Evolutionary conservation across 441 rosid species (phyloP).

Genomic region (Breynia disticha): DNA sequence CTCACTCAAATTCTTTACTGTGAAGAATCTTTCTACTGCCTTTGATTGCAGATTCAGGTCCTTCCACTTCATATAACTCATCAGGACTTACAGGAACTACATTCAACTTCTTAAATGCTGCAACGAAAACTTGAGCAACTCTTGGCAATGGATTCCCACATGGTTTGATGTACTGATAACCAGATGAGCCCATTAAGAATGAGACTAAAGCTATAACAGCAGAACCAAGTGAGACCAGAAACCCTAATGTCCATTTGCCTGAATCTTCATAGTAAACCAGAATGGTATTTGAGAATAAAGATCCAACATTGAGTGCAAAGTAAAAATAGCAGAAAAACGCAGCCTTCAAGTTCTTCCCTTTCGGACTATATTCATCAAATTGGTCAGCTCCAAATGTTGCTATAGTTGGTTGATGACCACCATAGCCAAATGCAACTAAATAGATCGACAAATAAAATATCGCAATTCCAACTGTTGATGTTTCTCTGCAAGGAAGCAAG

Average conservation of each 20-base stretch:
- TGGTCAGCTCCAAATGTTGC: slow-evolving; percentile 94
- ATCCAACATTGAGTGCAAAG: slow-evolving; percentile 74
- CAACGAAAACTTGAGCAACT: slow-evolving; percentile 69
- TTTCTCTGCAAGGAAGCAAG: slow-evolving; percentile 21
- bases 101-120: slow-evolving; percentile 46
- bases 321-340: slow-evolving; percentile 78
- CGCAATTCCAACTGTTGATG: slow-evolving; percentile 35
- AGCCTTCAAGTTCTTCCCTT: slow-evolving; percentile 30
- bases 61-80: slow-evolving; percentile 58
- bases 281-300: slow-evolving; percentile 73
- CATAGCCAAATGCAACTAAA: slow-evolving; percentile 72
- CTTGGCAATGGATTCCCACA: slow-evolving; percentile 82
- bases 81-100: slow-evolving; percentile 27
- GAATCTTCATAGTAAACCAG: slow-evolving; percentile 71
- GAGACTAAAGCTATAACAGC: slow-evolving; percentile 46
- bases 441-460: slow-evolving; percentile 60
- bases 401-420: slow-evolving; percentile 84
- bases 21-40: slow-evolving; percentile 87
- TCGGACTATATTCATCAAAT: slow-evolving; percentile 42
- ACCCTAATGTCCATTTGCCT: slow-evolving; percentile 77
- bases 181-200: slow-evolving; percentile 30
- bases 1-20: slow-evolving; percentile 46
- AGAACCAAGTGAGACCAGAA: slow-evolving; percentile 48
- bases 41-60: slow-evolving; percentile 69
- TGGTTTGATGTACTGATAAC: slow-evolving; percentile 48